These are phyloP conservation scores for Emergomyces africanus DNA, from an alignment of 2,329 filamentous ascomycete species.

Conservation along the genomic window DNA sequence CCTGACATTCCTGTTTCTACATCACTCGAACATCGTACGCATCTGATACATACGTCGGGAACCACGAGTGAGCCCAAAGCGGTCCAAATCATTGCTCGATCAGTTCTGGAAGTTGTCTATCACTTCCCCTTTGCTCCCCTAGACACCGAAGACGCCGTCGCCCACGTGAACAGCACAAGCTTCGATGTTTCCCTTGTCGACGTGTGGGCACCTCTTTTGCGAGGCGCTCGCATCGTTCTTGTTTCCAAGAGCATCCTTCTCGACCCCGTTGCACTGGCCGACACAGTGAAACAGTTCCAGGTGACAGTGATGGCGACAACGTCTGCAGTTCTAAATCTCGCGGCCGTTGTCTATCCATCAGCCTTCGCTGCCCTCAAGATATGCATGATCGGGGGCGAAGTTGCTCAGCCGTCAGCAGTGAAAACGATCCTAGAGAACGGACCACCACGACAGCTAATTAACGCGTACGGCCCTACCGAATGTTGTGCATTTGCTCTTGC, in stretches of 20 bases:
- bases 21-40: constrained; percentile 3
- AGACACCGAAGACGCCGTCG: constrained; percentile 8
- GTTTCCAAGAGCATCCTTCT: constrained; percentile 7
- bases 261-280: constrained; percentile 7
- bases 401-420: constrained; percentile 10
- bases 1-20: constrained; percentile 1
- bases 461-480: constrained; percentile 16
- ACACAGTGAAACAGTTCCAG: neutral
- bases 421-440: constrained; percentile 9
- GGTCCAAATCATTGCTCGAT: constrained; percentile 14
- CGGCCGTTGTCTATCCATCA: constrained; percentile 7
- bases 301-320: constrained; percentile 12
- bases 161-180: constrained; percentile 14
- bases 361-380: constrained; percentile 9
- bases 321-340: constrained; percentile 11
- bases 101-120: constrained; percentile 13
- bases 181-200: constrained; percentile 18
- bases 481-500: constrained; percentile 12
- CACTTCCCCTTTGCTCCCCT: constrained; percentile 12
- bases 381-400: constrained; percentile 12
- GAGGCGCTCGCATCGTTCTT: constrained; percentile 12
- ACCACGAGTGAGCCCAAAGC: constrained; percentile 6
- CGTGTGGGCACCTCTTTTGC: constrained; percentile 13
- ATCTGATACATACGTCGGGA: constrained; percentile 5
- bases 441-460: constrained; percentile 12